Base-by-base conservation (phyloP, 768 basidiomycete genomes). In the Agaricus sinodeliciosus region DNA sequence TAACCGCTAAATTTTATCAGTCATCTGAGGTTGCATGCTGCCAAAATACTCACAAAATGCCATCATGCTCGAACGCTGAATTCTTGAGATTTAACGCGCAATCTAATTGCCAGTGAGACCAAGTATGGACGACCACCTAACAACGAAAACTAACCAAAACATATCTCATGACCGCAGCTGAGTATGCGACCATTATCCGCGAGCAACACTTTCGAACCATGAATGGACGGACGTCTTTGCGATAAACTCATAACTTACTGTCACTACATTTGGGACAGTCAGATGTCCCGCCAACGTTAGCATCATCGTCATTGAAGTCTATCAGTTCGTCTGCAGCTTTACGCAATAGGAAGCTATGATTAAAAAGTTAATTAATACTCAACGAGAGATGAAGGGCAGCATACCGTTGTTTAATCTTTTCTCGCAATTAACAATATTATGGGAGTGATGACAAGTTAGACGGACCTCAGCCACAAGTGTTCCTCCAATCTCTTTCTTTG, bases 231-330 rank as follows among this genome's bases (percentile, higher is more conserved):
- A 28, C n/a, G n/a, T 2, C 9, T 27, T 3, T 44, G 34, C 43
- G 18, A 39, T 19, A 28, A 41, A 12, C 48, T 16, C 27, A 9
- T 48, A 26, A 59, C 74, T 41, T 60, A 84, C 82, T 64, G 46
- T 90, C 88, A 49, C 76, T 69, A 62, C 90, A 92, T 35, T 84
- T 76, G 0, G 84, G 76, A 58, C 90, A 92, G 9, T 46, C 41
- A 39, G 67, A 69, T 1, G 69, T 60, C 16, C 73, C 76, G 2
- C 65, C 62, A 9, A 69, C 74, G 28, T 78, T 76, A 9, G 60
- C 61, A 36, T 77, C 77, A 40, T 79, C 79, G 0, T 72, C 69
- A 31, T 3, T 31, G 48, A 76, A 77, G 34, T 76, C 75, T 3
- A 75, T 58, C 19, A 68, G 56, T 45, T 78, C 72, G 3, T 65